Evolutionary conservation across 1,284 basidiomycete species (phyloP), one percentile per base, ranked within the genome.

Genomic region (Austroboletus olivaceoglutinosus): DNA sequence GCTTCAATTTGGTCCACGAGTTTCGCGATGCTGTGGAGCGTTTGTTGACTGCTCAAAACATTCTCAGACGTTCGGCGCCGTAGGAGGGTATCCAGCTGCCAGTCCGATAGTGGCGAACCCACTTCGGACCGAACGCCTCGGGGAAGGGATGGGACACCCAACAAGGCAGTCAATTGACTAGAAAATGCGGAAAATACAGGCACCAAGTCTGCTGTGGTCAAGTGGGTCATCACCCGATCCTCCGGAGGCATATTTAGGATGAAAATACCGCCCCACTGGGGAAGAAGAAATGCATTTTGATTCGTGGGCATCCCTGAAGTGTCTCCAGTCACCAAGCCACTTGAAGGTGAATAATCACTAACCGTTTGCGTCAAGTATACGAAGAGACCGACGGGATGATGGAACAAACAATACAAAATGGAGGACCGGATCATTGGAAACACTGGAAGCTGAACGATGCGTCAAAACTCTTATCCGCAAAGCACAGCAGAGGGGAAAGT

Each of bases 321-420:
- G 30, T 46, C 18, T 56, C 40, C 29, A 47, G 47, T 49, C 51
- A 48, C 33, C 9, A 37, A 9, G 31, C 47, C 52, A 57, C n/a
- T 25, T 27, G 21, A 9, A 27, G 27, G 18, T 25, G 41, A 41
- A 50, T 45, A 39, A 42, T 37, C 34, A 58, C 72, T 55, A 53
- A 86, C 91, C 81, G 42, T 79, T 64, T 12, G 71, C 56, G 51
- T 85, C 74, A 2, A 91, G 72, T 18, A 96, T 85, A 23, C 73
- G 70, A 50, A 99, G 70, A 2, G 96, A 93, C 19, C 85, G 83
- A 8, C 62, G 61, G 2, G 75, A 66, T 0, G 89, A 88, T 0
- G 97, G 96, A 2, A 98, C 76, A 67, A 94, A 99, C 2, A 98
- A 72, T 43, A 99, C 71, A 64, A 99, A 96, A 67, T 98, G 91